Conservation (phyloP, 202 grass and related monocot genomes). For the Thinopyrum obtusiflorum region DNA sequence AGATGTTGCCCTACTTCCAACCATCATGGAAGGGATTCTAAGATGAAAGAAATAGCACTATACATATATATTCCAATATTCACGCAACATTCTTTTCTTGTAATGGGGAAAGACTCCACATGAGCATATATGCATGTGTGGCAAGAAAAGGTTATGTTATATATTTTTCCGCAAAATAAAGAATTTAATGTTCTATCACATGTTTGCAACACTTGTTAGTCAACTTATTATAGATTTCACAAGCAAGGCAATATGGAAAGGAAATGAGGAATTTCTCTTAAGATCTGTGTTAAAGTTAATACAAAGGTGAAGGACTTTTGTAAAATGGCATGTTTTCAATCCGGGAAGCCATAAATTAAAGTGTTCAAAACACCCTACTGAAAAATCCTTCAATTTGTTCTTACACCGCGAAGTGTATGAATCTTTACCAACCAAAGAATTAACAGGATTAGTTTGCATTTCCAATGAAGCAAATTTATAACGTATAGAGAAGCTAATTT, state of each 20-base stretch:
- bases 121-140: slow-evolving; percentile 16
- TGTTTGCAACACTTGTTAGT: not conserved
- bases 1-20: slow-evolving; percentile 13
- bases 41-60: not conserved
- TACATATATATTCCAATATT: not conserved
- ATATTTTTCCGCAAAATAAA: not conserved
- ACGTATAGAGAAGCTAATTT: too few species aligned
- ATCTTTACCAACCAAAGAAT: not conserved
- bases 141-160: too few species aligned
- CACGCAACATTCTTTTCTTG: not conserved
- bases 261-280: not conserved
- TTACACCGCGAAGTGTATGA: not conserved
- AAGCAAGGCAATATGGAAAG: not conserved
- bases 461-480: too few species aligned
- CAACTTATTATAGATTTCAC: not conserved
- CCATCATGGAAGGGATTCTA: not conserved
- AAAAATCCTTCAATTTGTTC: not conserved
- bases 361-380: not conserved
- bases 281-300: not conserved
- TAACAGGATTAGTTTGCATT: too few species aligned
- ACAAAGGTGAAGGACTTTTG: not conserved
- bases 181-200: not conserved
- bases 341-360: not conserved
- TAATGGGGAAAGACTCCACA: not conserved
- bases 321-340: not conserved